phyloP scores from a whole-genome alignment of 108 stramenopile genomes.

The Licmophora abbreviata region DNA sequence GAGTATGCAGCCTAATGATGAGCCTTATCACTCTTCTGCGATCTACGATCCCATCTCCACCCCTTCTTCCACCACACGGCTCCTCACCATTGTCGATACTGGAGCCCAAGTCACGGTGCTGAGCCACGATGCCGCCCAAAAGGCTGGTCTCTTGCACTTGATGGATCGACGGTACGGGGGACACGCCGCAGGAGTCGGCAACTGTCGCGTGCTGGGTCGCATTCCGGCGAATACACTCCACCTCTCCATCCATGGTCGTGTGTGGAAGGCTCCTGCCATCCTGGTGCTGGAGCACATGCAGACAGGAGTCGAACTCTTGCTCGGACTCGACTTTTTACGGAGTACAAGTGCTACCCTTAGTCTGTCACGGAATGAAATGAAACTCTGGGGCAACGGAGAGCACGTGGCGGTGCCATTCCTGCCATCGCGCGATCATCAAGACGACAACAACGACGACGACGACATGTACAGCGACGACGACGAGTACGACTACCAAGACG shows the following conservation, averaged over 20 bases:
- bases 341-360: slow-evolving; percentile 10
- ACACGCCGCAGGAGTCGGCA: slow-evolving; percentile 53
- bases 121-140: slow-evolving; percentile 26
- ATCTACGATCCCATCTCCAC: background rate
- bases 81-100: slow-evolving; percentile 52
- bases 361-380: slow-evolving; percentile 12
- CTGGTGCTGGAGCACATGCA: slow-evolving; percentile 41
- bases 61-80: slow-evolving; percentile 28
- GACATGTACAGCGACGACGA: slow-evolving; percentile 4
- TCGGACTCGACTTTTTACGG: slow-evolving; percentile 22
- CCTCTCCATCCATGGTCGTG: slow-evolving; percentile 20
- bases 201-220: slow-evolving; percentile 40
- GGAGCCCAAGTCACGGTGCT: slow-evolving; percentile 63
- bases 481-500: slow-evolving; percentile 15
- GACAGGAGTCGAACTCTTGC: slow-evolving; percentile 37
- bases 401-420: background rate
- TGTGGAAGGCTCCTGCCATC: slow-evolving; percentile 21
- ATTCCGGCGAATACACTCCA: slow-evolving; percentile 40
- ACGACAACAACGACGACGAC: background rate
- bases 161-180: slow-evolving; percentile 62
- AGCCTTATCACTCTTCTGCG: no score
- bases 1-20: background rate
- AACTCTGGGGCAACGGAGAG: slow-evolving; percentile 1
- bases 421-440: background rate
- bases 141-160: slow-evolving; percentile 37